Evolutionary conservation across 2,329 filamentous ascomycete species (phyloP).

Genomic region (Didymella lethalis): DNA sequence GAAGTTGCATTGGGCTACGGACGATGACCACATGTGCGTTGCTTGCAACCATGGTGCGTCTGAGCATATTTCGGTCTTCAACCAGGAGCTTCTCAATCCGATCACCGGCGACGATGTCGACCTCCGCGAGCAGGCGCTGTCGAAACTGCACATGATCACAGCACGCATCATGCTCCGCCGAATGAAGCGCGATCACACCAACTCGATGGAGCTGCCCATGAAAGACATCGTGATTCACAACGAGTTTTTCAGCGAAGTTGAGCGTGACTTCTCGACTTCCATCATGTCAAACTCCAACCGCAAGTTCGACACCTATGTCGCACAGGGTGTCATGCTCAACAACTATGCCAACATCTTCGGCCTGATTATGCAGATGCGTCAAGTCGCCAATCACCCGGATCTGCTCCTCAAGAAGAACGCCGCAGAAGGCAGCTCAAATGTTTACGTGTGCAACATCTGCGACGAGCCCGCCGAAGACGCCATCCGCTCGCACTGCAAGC

Average conservation of each 20-base stretch:
- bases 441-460: conserved; percentile 92
- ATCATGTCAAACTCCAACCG: conserved; percentile 93
- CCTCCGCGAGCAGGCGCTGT: conserved; percentile 73
- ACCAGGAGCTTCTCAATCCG: conserved; percentile 92
- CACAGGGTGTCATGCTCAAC: conserved; percentile 89
- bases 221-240: conserved; percentile 93
- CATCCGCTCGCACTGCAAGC: conserved; percentile 88
- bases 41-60: conserved; percentile 72
- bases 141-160: conserved; percentile 86
- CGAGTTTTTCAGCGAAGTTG: conserved; percentile 95
- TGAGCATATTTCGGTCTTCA: conserved; percentile 82
- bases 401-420: conserved; percentile 85
- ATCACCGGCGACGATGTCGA: conserved; percentile 58
- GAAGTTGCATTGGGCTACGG: conserved; percentile 82
- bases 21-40: conserved; percentile 74
- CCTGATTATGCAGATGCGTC: conserved; percentile 98
- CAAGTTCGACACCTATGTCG: conserved; percentile 94
- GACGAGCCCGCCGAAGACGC: conserved; percentile 96
- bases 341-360: conserved; percentile 97
- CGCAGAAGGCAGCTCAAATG: conserved; percentile 83
- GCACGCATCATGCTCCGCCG: conserved; percentile 95
- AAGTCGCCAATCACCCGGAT: conserved; percentile 96
- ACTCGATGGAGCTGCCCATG: conserved; percentile 94
- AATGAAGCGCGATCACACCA: conserved; percentile 90
- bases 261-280: conserved; percentile 92